These are phyloP conservation scores for Kodamaea alishanica DNA, from an alignment of 1,139 yeast genomes.

Conservation along the genomic window DNA sequence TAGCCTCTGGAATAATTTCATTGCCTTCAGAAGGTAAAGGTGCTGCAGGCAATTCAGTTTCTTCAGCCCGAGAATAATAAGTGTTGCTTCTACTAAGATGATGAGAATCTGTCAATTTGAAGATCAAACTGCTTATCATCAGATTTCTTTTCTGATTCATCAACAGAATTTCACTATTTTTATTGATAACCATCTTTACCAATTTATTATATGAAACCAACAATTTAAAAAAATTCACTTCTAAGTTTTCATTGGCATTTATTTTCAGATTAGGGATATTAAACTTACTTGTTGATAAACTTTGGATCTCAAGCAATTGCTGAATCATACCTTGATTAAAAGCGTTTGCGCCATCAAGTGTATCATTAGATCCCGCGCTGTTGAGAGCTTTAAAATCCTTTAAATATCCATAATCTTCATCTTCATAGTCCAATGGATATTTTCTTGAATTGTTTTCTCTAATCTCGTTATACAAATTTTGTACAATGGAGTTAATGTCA, in stretches of 20 bases:
- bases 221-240: constrained; percentile 11
- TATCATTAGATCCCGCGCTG: neutral
- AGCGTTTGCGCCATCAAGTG: neutral
- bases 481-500: constrained; percentile 4
- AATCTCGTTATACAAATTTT: constrained; percentile 6
- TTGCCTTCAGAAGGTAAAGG: constrained; percentile 1
- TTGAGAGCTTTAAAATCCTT: constrained; percentile 6
- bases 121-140: constrained; percentile 7
- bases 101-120: constrained; percentile 3
- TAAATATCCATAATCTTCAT: constrained; percentile 3
- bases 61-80: too few species aligned
- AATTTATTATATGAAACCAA: constrained; percentile 12
- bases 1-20: neutral
- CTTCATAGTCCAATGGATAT: neutral
- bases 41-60: constrained; percentile 2
- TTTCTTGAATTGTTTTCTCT: constrained; percentile 4
- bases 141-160: constrained; percentile 10
- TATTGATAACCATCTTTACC: constrained; percentile 8
- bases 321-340: constrained; percentile 7
- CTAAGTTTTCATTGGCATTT: constrained; percentile 7
- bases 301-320: constrained; percentile 3
- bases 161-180: constrained; percentile 11
- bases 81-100: too few species aligned
- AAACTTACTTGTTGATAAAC: constrained; percentile 2
- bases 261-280: constrained; percentile 7